Base-by-base conservation (phyloP, 2,329 filamentous ascomycete genomes). In the Beauveria caledonica region DNA sequence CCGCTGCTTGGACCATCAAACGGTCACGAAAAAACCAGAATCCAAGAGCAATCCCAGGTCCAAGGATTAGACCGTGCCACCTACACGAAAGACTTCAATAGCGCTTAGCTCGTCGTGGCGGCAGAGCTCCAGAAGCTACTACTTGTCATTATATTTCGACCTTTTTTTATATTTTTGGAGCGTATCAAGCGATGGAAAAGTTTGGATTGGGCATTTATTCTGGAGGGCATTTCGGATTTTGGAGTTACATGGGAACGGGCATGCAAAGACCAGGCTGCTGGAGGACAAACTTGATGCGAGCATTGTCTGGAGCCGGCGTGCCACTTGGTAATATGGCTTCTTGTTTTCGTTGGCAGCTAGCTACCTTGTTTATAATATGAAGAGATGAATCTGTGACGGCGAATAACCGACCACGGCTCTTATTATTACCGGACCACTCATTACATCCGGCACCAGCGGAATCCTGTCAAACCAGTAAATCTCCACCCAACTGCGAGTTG, bases 21-120 rank as follows among this genome's bases (percentile, higher is more conserved):
- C 64, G 3, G 56, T 59, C 0, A 60, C 65, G 0, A 44, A 49
- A 21, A 58, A 62, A 45, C 60, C 62, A 1, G 68, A 68, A 62
- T 60, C 65, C 50, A 70, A 67, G 60, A 66, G 66, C 65, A 67
- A 63, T 33, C 69, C 70, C 33, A 71, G 69, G 69, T 67, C 70
- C 56, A 58, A 51, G 39, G 39, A 7, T 23, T 58, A 17, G 25
- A 19, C 17, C 9, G 19, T 3, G 15, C 13, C 8, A 49, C 8
- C 17, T 3, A 19, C n/a, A 23, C 53, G 5, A 33, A 25, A 48
- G n/a, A 10, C 40, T 21, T 29, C 33, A 36, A 6, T 36, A 11
- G 33, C 33, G 11, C 33, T 36, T 4, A 3, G 33, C 11, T 36
- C 33, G 13, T 36, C 5, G 6, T 36, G 33, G 49, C 49, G 49